Evolutionary conservation across 2,329 filamentous ascomycete genomes (phyloP).

Genomic region (Fusarium sp.): DNA sequence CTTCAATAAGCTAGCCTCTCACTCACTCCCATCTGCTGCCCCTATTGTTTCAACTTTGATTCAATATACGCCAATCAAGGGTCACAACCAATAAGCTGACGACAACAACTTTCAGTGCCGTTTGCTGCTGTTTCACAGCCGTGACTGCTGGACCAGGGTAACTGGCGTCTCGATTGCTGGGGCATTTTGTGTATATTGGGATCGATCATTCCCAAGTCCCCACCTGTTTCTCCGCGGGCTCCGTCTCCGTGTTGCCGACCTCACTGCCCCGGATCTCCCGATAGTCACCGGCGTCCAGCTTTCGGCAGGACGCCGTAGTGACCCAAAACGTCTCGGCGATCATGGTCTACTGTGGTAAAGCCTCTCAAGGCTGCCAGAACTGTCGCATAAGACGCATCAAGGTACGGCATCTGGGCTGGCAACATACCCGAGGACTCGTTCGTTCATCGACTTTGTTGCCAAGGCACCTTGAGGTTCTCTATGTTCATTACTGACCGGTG

Average conservation of each 20-base stretch:
- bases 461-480: background rate
- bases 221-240: slow-evolving; percentile 20
- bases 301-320: slow-evolving; percentile 21
- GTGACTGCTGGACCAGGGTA: slow-evolving; percentile 1
- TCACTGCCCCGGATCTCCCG: slow-evolving; percentile 19
- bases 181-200: slow-evolving; percentile 14
- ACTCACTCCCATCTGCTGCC: slow-evolving; percentile 15
- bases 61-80: slow-evolving; percentile 10
- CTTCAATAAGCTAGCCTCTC: slow-evolving; percentile 20
- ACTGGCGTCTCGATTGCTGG: slow-evolving; percentile 1
- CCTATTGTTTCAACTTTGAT: slow-evolving; percentile 31
- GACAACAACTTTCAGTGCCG: slow-evolving; percentile 8
- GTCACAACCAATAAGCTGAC: slow-evolving; percentile 12
- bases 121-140: slow-evolving; percentile 13
- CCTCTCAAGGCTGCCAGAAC: slow-evolving; percentile 68
- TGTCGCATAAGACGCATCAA: slow-evolving; percentile 70
- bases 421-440: slow-evolving; percentile 1
- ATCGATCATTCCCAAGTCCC: slow-evolving; percentile 9
- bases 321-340: slow-evolving; percentile 10
- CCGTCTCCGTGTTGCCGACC: slow-evolving; percentile 13
- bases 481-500: slow-evolving; percentile 24
- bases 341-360: slow-evolving; percentile 72
- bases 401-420: slow-evolving; percentile 55
- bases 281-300: slow-evolving; percentile 28
- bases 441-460: background rate